phyloP scores from a whole-genome alignment of 225 moss, liverwort and hornwort species.

The Antitrichia curtipendula region DNA sequence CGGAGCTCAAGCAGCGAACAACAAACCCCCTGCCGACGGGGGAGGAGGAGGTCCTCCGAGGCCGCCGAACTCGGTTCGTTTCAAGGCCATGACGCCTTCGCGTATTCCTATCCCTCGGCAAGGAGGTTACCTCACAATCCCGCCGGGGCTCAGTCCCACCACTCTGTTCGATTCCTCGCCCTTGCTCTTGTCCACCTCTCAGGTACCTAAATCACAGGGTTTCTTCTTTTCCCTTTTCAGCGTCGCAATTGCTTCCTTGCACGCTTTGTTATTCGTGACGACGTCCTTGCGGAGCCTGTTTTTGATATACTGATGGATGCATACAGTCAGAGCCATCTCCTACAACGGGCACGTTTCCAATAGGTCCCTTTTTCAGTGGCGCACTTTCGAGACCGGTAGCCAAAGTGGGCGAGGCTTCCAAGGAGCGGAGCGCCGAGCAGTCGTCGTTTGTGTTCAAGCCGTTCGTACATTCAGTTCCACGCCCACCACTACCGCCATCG shows the following conservation, averaged over 20 bases:
- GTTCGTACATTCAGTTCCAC: conserved; percentile 44
- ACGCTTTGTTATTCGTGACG: neutral
- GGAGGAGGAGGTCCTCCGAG: conserved; percentile 25
- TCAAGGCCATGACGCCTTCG: conserved; percentile 63
- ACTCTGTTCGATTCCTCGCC: conserved; percentile 80
- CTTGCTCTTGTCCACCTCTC: conserved; percentile 63
- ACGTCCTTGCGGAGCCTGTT: neutral
- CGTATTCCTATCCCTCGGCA: conserved; percentile 63
- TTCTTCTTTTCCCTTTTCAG: neutral
- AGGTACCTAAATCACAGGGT: conserved; percentile 25
- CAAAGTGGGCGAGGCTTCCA: conserved; percentile 23
- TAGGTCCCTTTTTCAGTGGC: conserved; percentile 38
- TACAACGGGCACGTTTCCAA: conserved; percentile 80
- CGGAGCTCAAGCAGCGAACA: conserved; percentile 24
- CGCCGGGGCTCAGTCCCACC: conserved; percentile 83
- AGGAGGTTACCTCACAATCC: conserved; percentile 67
- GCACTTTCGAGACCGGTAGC: conserved; percentile 14
- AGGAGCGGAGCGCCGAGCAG: conserved; percentile 53
- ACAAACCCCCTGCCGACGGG: conserved; percentile 1
- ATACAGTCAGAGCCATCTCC: conserved; percentile 91
- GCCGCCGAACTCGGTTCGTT: conserved; percentile 30
- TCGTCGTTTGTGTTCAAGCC: conserved; percentile 80
- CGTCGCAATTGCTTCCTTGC: neutral
- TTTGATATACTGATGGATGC: neutral
- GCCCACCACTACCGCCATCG: conserved; percentile 53